phyloP scores from a whole-genome alignment of 2,329 filamentous ascomycete genomes.

The Diaporthe nobilis region DNA sequence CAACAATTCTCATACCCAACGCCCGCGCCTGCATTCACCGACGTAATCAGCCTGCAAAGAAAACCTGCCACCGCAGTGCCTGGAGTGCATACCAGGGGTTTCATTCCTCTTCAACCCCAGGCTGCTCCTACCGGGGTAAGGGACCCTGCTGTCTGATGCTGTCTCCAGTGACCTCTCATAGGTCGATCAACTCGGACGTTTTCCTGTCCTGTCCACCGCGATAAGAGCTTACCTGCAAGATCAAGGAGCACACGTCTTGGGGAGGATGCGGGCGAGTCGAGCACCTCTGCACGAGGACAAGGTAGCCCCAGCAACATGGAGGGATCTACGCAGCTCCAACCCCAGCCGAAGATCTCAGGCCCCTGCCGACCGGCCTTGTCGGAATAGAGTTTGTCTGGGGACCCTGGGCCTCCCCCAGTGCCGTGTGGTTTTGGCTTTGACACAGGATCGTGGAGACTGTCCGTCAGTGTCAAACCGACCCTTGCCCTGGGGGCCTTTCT shows the following conservation, averaged over 20 bases:
- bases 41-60: neutral
- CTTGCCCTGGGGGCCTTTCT: constrained; percentile 28
- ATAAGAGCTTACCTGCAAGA: constrained; percentile 26
- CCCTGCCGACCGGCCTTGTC: constrained; percentile 5
- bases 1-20: neutral
- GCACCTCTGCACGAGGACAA: neutral
- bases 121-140: neutral
- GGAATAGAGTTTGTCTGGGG: constrained; percentile 37
- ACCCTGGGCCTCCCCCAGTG: constrained; percentile 4
- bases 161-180: neutral
- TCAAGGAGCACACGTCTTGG: constrained; percentile 9
- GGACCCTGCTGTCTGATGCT: constrained; percentile 17
- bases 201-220: constrained; percentile 14
- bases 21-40: neutral
- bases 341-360: constrained; percentile 13
- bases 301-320: neutral
- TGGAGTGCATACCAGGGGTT: neutral
- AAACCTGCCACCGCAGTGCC: neutral
- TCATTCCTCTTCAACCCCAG: neutral
- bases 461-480: constrained; percentile 36
- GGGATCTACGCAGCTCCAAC: constrained; percentile 13
- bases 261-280: constrained; percentile 25
- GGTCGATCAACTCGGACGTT: constrained; percentile 1
- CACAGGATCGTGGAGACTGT: constrained; percentile 32
- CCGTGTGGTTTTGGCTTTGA: constrained; percentile 37